Evolutionary conservation across 2,329 filamentous ascomycete genomes (phyloP), one percentile per base, ranked within the genome.

Genomic region (Fusarium transvaalense): DNA sequence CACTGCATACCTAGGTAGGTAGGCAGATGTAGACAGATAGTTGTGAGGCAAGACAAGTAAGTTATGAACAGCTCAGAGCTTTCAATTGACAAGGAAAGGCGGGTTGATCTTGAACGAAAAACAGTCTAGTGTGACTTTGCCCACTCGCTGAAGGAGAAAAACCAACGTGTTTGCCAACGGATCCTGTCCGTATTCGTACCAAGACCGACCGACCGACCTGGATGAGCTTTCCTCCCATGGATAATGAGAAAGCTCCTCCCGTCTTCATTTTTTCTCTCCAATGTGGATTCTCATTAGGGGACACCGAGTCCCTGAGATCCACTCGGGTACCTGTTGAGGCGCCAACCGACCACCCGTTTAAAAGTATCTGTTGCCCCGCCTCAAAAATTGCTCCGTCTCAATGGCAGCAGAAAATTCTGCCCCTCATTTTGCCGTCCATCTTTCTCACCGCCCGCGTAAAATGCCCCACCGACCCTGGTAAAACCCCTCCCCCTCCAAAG

Each of bases 321-420:
- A 70, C 63, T 68, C 56, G 37, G 65, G 65, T 58, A 45, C 47
- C 43, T 51, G 53, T 54, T 61, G 56, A 54, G 52, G 61, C 51
- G 57, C 57, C 41, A 53, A 63, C 57, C 45, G 51, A 38, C 56
- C 52, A 57, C 62, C 57, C 42, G 38, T 55, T 43, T 62, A 55
- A 43, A 67, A 59, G 66, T 69, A 67, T 47, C 57, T 55, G n/a
- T 23, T 65, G 65, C 65, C 65, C 64, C 65, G 65, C 64, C 65
- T 65, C 60, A 63, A 61, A 54, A 61, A 50, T 68, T 39, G 37
- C 25, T 59, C 53, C 35, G 32, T 52, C 45, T 68, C 59, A 68
- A 61, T 68, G 65, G 60, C 32, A 62, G 43, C 48, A 64, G 66
- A 71, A 76, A 74, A 74, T 69, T 76, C 73, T 74, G 66, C 71